A percentile compares a stretch with the other conserved stretches of the same genome.
Evolutionary conservation across 345 rosid species (phyloP).

Genomic region (Syzygium aqueum): DNA sequence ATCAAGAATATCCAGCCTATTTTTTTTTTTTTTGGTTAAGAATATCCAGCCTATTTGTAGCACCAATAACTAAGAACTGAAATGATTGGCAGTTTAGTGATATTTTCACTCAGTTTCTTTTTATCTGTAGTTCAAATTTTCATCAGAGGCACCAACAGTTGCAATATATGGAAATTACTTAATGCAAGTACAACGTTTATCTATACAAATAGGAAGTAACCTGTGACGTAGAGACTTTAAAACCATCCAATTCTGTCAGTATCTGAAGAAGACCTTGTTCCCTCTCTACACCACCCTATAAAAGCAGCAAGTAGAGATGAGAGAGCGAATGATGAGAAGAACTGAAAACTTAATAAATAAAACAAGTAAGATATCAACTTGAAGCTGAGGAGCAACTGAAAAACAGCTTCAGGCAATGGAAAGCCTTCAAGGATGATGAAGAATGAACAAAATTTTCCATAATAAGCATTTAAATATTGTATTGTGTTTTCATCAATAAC

Average conservation of each 20-base stretch:
- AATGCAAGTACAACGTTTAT: background rate
- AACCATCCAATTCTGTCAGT: conserved; percentile 97
- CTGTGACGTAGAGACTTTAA: conserved; percentile 82
- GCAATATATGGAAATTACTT: background rate
- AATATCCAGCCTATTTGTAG: conserved; percentile 91
- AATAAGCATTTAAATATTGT: background rate
- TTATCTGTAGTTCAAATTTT: background rate
- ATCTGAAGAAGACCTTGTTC: conserved; percentile 98
- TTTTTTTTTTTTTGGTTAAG: too few species aligned
- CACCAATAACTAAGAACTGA: conserved; percentile 94
- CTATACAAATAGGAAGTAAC: conserved; percentile 22
- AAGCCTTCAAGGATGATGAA: background rate
- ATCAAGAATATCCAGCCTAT: too few species aligned
- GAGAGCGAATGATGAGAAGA: background rate
- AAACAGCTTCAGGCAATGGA: background rate
- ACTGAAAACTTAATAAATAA: background rate
- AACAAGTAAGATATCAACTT: background rate
- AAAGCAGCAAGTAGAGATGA: background rate
- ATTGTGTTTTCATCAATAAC: background rate
- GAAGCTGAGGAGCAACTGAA: background rate
- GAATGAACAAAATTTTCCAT: background rate
- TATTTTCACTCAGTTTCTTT: background rate
- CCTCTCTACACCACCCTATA: conserved; percentile 96
- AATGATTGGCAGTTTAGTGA: background rate
- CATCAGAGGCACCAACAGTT: background rate